A percentile compares a stretch with the other conserved stretches of the same genome.
These are phyloP conservation scores for Kodamaea alishanica DNA, from an alignment of 1,139 yeast genomes.

Conservation along the genomic window DNA sequence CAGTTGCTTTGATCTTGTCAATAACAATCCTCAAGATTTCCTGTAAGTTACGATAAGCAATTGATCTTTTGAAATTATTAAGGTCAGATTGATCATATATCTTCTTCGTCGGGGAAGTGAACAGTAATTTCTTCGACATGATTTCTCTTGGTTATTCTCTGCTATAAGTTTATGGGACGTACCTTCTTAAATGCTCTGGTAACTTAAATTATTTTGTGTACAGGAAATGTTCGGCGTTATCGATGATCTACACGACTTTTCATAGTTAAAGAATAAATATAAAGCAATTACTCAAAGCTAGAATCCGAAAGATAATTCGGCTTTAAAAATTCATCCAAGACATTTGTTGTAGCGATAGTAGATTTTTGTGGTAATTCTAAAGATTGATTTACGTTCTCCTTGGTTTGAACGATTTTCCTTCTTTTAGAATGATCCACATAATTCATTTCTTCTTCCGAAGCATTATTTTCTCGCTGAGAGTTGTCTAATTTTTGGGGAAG, in stretches of 20 bases:
- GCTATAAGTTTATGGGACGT: neutral
- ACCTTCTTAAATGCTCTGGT: no score
- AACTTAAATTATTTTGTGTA: no score
- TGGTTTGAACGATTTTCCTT: neutral
- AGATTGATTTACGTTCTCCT: no score
- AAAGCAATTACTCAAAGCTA: neutral
- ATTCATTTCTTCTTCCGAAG: no score
- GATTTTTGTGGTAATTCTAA: neutral
- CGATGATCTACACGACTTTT: neutral
- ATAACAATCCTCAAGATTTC: constrained; percentile 20
- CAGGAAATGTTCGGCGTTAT: no score
- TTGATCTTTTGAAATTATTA: constrained; percentile 24
- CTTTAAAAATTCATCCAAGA: constrained; percentile 1
- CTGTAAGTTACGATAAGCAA: constrained; percentile 27
- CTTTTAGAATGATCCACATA: neutral
- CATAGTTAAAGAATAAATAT: neutral
- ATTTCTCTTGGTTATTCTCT: neutral
- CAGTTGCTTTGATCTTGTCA: constrained; percentile 25
- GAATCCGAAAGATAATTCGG: neutral
- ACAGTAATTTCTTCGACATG: constrained; percentile 1
- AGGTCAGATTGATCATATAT: constrained; percentile 30
- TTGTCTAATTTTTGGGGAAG: no score
- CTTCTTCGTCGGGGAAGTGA: constrained; percentile 27
- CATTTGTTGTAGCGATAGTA: neutral
- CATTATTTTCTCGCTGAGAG: no score